These are phyloP conservation scores for Artemisia princeps DNA, from an alignment of 140 eudicot genomes.

Conservation along the genomic window DNA sequence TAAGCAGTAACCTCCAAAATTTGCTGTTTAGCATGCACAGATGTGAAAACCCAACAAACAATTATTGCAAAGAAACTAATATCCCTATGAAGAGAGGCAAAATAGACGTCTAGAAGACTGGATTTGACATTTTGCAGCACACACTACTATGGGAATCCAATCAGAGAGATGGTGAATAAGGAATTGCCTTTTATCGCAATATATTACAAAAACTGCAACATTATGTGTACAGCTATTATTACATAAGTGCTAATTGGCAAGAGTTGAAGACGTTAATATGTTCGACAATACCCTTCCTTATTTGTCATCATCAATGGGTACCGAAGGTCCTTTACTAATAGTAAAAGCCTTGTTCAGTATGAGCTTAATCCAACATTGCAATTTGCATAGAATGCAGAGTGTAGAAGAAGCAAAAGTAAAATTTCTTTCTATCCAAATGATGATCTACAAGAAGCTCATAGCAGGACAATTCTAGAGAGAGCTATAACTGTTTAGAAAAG, in stretches of 20 bases:
- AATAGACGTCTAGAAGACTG: neutral
- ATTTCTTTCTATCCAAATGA: neutral
- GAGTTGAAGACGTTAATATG: neutral
- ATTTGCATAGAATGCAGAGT: conserved; percentile 1
- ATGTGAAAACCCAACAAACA: conserved; percentile 19
- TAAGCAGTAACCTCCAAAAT: conserved; percentile 50
- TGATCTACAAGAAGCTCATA: conserved; percentile 1
- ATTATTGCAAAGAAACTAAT: conserved; percentile 1
- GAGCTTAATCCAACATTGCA: conserved; percentile 7
- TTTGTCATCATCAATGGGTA: conserved; percentile 2
- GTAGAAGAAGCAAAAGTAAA: neutral
- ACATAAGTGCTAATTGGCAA: neutral
- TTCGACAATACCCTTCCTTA: neutral
- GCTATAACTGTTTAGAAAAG: neutral
- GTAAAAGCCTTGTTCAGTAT: neutral
- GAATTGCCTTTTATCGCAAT: neutral
- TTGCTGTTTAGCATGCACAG: conserved; percentile 36
- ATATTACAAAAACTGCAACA: neutral
- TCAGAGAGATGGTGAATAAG: neutral
- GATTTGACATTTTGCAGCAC: neutral
- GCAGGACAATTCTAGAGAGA: neutral
- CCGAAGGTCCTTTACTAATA: neutral
- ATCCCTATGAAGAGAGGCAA: conserved; percentile 5
- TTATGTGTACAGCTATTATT: conserved; percentile 7
- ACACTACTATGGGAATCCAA: neutral